Percentiles rank a stretch among this genome's conserved stretches.
Evolutionary conservation across 768 basidiomycete genomes (phyloP).

Genomic region (Calocera viscosa): DNA sequence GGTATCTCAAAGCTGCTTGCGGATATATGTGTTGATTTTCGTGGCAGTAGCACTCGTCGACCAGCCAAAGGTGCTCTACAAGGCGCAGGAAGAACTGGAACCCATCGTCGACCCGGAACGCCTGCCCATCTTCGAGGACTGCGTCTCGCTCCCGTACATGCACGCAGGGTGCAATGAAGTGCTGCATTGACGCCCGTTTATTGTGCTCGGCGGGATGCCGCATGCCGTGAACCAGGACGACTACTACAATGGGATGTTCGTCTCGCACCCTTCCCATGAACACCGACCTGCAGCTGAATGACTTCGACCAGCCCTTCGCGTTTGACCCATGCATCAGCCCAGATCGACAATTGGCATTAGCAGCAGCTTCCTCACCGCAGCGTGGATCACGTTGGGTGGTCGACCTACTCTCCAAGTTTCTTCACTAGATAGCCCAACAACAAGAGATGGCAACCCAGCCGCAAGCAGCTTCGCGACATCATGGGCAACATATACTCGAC

Average conservation of each 20-base stretch:
- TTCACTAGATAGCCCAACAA: no score
- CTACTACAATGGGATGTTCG: slow-evolving; percentile 7
- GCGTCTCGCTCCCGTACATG: slow-evolving; percentile 23
- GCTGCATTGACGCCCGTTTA: slow-evolving; percentile 10
- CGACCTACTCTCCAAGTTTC: no score
- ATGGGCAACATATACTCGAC: no score
- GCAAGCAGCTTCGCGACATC: no score
- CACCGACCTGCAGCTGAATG: neutral
- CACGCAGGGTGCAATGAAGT: slow-evolving; percentile 24
- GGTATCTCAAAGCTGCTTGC: neutral
- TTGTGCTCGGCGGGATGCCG: slow-evolving; percentile 5
- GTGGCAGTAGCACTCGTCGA: slow-evolving; percentile 11
- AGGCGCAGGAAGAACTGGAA: slow-evolving; percentile 9
- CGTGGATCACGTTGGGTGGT: neutral
- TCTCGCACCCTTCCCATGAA: neutral
- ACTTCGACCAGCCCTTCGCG: neutral
- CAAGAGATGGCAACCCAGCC: no score
- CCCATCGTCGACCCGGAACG: slow-evolving; percentile 15
- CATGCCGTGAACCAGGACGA: slow-evolving; percentile 3
- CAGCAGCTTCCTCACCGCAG: neutral
- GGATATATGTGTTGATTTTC: neutral
- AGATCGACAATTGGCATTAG: neutral
- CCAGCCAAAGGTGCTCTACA: neutral
- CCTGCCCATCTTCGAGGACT: slow-evolving; percentile 23
- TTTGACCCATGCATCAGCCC: neutral